phyloP scores from a whole-genome alignment of 805 yeast species.

The Pichia thaimueangensis region DNA sequence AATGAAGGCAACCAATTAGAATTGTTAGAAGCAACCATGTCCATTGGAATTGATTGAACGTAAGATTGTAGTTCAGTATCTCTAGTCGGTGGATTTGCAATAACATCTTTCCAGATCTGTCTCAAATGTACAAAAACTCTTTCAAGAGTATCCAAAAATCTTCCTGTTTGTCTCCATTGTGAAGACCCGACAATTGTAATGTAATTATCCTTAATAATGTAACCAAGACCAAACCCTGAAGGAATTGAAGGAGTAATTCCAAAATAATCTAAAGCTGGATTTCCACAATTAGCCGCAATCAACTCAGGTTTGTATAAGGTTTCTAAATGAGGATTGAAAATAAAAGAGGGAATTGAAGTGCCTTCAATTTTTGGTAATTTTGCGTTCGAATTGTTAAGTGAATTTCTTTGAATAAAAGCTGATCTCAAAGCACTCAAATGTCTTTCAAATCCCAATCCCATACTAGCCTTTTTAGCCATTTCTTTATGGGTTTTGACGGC shows the following conservation, averaged over 20 bases:
- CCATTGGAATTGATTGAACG: slow-evolving; percentile 30
- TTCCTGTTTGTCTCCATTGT: slow-evolving; percentile 53
- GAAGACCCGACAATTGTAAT: slow-evolving; percentile 47
- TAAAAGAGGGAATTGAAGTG: slow-evolving; percentile 33
- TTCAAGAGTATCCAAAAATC: slow-evolving; percentile 48
- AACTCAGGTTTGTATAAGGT: slow-evolving; percentile 32
- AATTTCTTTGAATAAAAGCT: slow-evolving; percentile 43
- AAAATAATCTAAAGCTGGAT: slow-evolving; percentile 50
- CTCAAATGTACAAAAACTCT: slow-evolving; percentile 44
- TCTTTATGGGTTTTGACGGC: slow-evolving; percentile 48
- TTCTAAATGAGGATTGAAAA: slow-evolving; percentile 38
- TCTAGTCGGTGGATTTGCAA: slow-evolving; percentile 14
- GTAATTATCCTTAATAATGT: slow-evolving; percentile 46
- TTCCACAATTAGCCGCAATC: slow-evolving; percentile 50
- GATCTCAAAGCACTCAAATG: slow-evolving; percentile 62
- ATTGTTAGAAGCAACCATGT: slow-evolving; percentile 26
- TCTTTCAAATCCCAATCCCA: slow-evolving; percentile 66
- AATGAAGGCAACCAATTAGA: slow-evolving; percentile 13
- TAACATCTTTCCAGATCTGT: slow-evolving; percentile 27
- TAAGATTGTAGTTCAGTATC: slow-evolving; percentile 22
- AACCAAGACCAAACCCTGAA: slow-evolving; percentile 54
- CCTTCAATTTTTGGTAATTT: slow-evolving; percentile 30
- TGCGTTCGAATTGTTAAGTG: slow-evolving; percentile 40
- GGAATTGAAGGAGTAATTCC: slow-evolving; percentile 58
- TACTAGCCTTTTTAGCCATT: slow-evolving; percentile 45